phyloP scores from a whole-genome alignment of 73 alveolate genomes.

The Paramecium primaurelia region DNA sequence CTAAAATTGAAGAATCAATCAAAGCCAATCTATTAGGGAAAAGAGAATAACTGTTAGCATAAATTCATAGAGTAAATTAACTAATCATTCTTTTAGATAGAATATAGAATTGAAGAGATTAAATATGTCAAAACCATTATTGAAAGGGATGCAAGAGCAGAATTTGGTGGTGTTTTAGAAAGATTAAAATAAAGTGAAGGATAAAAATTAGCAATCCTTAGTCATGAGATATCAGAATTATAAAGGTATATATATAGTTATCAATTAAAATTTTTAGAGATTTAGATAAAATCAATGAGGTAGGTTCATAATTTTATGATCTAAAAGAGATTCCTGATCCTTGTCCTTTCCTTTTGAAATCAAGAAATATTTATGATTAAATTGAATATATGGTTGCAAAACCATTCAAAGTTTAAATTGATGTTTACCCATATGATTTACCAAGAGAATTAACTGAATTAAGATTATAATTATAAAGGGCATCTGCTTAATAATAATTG shows the following conservation, averaged over 20 bases:
- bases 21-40: conserved; percentile 79
- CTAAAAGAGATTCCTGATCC: conserved; percentile 49
- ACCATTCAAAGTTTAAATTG: conserved; percentile 53
- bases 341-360: conserved; percentile 33
- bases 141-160: conserved; percentile 91
- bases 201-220: conserved; percentile 90
- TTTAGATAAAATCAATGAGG: conserved; percentile 90
- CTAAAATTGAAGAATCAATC: conserved; percentile 75
- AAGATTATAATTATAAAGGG: conserved; percentile 34
- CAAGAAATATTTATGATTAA: conserved; percentile 48
- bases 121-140: conserved; percentile 87
- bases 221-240: conserved; percentile 91
- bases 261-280: conserved; percentile 57
- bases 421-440: conserved; percentile 56
- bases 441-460: conserved; percentile 62
- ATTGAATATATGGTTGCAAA: conserved; percentile 56
- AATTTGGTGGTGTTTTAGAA: conserved; percentile 93
- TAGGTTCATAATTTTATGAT: conserved; percentile 52
- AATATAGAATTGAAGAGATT: conserved; percentile 85
- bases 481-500: conserved; percentile 33
- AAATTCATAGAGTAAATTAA: conserved; percentile 78
- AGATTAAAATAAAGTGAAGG: conserved; percentile 95
- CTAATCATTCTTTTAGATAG: conserved; percentile 13
- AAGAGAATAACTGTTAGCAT: conserved; percentile 87
- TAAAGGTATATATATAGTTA: conserved; percentile 57